These are phyloP conservation scores for Pistacia atlantica DNA, from an alignment of 345 rosid species.

Conservation along the genomic window DNA sequence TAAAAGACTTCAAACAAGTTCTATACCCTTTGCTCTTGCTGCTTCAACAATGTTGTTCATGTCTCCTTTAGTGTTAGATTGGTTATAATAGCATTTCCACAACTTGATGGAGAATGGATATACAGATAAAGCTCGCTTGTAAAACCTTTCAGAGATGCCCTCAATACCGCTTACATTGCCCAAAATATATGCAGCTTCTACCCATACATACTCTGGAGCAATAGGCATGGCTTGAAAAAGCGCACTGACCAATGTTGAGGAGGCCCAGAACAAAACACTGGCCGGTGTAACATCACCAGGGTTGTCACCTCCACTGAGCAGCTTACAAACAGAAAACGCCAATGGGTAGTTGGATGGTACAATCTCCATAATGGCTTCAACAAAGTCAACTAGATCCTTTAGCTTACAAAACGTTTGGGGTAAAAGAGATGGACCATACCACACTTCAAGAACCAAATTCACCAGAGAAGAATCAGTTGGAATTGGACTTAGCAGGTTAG, in stretches of 20 bases:
- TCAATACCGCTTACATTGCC: conserved; percentile 36
- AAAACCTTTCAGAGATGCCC: conserved; percentile 51
- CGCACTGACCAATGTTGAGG: conserved; percentile 53
- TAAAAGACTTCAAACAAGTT: conserved; percentile 30
- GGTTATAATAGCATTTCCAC: conserved; percentile 51
- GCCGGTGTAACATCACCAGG: conserved; percentile 26
- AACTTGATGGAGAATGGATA: conserved; percentile 73
- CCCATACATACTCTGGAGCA: conserved; percentile 81
- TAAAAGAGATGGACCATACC: conserved; percentile 77
- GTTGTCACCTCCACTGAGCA: conserved; percentile 34
- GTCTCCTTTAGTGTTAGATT: conserved; percentile 37
- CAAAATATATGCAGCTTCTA: conserved; percentile 64
- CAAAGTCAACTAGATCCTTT: conserved; percentile 77
- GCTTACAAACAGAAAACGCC: conserved; percentile 64
- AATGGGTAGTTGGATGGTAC: conserved; percentile 69
- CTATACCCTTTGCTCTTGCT: conserved; percentile 66
- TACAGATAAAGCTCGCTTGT: conserved; percentile 58
- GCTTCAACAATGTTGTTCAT: conserved; percentile 41
- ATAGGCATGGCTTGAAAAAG: conserved; percentile 73
- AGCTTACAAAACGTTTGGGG: conserved; percentile 51
- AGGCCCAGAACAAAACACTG: conserved; percentile 71
- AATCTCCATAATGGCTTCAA: conserved; percentile 67
- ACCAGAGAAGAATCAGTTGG: conserved; percentile 51
- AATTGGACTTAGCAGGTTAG: conserved; percentile 58
- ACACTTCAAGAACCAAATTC: conserved; percentile 69